Conservation (phyloP, 495 filamentous ascomycete genomes). For the Amphirosellinia nigrospora region DNA sequence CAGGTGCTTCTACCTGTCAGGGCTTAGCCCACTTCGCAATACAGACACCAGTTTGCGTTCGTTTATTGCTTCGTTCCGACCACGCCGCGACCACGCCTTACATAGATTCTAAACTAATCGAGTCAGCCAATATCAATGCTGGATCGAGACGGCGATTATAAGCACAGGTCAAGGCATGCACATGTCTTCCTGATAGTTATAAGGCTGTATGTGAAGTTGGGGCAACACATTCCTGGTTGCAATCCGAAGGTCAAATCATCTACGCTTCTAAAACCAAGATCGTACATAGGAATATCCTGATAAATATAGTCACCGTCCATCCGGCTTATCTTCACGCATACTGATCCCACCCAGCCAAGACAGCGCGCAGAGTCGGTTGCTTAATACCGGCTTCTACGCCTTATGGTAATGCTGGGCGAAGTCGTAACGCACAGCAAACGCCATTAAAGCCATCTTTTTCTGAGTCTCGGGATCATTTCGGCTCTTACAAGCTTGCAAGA, state of each 20-base stretch:
- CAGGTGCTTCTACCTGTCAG: neutral
- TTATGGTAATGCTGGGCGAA: slow-evolving; percentile 52
- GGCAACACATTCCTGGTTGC: neutral
- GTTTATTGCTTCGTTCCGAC: neutral
- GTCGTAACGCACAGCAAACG: slow-evolving; percentile 47
- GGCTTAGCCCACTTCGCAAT: neutral
- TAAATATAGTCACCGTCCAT: neutral
- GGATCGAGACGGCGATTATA: neutral
- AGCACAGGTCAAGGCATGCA: neutral
- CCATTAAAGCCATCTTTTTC: slow-evolving; percentile 39
- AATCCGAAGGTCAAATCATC: neutral
- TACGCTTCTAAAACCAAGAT: neutral
- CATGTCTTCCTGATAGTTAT: neutral
- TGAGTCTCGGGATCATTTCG: slow-evolving; percentile 38
- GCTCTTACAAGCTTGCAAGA: slow-evolving; percentile 47
- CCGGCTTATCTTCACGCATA: neutral
- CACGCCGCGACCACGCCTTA: neutral
- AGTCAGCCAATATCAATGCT: neutral
- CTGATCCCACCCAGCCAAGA: neutral
- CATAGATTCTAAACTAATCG: neutral
- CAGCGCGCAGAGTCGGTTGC: too few relatives aligned
- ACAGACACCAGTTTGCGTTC: neutral
- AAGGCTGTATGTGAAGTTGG: neutral
- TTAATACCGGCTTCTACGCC: too few relatives aligned
- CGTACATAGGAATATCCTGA: neutral